These are phyloP conservation scores for Sugiyamaella smithiae DNA, from an alignment of 805 yeast species.

Conservation along the genomic window DNA sequence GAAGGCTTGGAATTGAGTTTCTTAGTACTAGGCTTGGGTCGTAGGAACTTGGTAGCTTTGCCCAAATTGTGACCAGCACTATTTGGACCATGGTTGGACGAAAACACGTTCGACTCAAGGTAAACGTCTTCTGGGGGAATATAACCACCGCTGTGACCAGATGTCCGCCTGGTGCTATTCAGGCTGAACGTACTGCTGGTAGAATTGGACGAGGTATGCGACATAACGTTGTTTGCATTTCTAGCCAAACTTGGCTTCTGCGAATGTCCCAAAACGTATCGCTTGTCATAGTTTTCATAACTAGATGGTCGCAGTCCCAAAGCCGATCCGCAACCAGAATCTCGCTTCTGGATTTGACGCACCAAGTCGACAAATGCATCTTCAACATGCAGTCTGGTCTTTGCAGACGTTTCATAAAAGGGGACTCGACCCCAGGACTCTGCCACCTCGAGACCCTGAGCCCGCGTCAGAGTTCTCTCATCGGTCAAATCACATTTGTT, in stretches of 20 bases:
- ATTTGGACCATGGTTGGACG: slow-evolving; percentile 1
- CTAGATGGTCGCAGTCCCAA: slow-evolving; percentile 6
- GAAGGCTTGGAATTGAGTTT: slow-evolving; percentile 10
- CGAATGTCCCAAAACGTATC: slow-evolving; percentile 11
- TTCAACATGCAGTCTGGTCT: slow-evolving; percentile 82
- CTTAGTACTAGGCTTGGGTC: slow-evolving; percentile 7
- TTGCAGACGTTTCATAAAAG: slow-evolving; percentile 91
- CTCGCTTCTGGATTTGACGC: slow-evolving; percentile 82
- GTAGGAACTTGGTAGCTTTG: slow-evolving; percentile 2
- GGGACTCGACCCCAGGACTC: slow-evolving; percentile 88
- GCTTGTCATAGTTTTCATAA: slow-evolving; percentile 6
- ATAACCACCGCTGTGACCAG: not conserved
- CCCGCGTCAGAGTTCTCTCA: slow-evolving; percentile 72
- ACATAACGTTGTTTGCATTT: slow-evolving; percentile 2
- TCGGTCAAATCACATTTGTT: slow-evolving; percentile 82
- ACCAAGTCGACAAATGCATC: slow-evolving; percentile 88
- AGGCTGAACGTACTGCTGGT: slow-evolving; percentile 4
- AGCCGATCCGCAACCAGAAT: slow-evolving; percentile 33
- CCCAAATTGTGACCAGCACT: slow-evolving; percentile 6
- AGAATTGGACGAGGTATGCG: slow-evolving; percentile 1
- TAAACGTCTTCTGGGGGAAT: not conserved
- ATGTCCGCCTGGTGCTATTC: slow-evolving; percentile 2
- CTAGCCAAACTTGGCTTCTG: slow-evolving; percentile 5
- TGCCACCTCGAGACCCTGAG: slow-evolving; percentile 79
- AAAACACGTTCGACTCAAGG: slow-evolving; percentile 2